Base-by-base conservation (phyloP, 1,284 basidiomycete genomes). In the Sutorius eximius region DNA sequence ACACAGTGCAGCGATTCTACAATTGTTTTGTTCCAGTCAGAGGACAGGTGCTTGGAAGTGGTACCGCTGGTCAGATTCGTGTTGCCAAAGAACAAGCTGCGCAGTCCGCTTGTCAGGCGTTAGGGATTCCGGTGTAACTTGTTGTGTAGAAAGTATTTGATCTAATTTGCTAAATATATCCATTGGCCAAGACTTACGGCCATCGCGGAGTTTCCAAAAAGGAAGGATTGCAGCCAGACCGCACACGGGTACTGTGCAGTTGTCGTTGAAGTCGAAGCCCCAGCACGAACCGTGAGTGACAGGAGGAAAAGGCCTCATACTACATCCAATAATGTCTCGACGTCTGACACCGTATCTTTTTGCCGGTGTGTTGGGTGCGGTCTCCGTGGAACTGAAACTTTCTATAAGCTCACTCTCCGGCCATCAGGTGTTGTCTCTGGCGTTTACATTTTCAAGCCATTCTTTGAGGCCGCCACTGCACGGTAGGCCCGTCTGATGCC, bases 371-470 rank as follows among this genome's bases (percentile, higher is more conserved):
- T 40, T 71, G 46, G 68, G 68, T 73, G 45, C 55, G 59, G 45
- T 34, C 12, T 53, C 42, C 44, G 33, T 7, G 5, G 30, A 45
- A 42, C 8, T 10, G 11, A 45, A 15, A 13, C 15, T 8, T 48
- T 42, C 18, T 33, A 13, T 27, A 32, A 34, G 38, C 48, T 68
- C 13, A 66, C 45, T 30, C 24, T 45, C 20, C 3, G 33, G 34
- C 18, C 13, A 10, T 20, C 59, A 87, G 86, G 85, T 30, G 66
- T 85, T 44, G 59, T 76, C 24, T 86, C 85, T 13, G 86, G 86
- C 15, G 63, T 86, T 34, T 87, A 87, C 65, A 83, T 87, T 54
- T 82, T 82, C 64, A 71, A 73, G 57, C 80, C 80, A 16, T 56
- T 77, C 52, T 61, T 82, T 15, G 60, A 60, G 15, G 47, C 45